Evolutionary conservation across 116 monocot genomes (phyloP), one percentile per base, ranked within the genome.

Genomic region (Zostera marina): DNA sequence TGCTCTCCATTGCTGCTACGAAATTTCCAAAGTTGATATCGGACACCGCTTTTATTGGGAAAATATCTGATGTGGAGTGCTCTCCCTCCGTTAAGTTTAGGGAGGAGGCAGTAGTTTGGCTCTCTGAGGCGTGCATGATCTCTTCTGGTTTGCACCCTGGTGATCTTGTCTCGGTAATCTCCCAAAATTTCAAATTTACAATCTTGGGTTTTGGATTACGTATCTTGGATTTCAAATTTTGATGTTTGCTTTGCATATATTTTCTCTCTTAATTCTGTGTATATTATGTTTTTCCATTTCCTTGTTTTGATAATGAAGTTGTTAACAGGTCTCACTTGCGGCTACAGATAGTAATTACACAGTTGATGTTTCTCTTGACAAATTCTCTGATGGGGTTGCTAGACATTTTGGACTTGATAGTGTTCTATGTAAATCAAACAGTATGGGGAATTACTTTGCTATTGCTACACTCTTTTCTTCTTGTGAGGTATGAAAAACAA

Each of bases 381-480:
- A 41, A 61, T 79, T 81, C 43, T 48, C 56, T 46, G 73, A 84
- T 62, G 62, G 72, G 5, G 68, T 26, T 60, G 66, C 43, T 52
- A 52, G 53, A 59, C 44, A 59, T 69, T 71, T 76, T 52, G 66
- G 71, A 32, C 14, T 76, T 57, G 64, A 73, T 54, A 13, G 12
- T 69, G 70, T 39, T 38, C 69, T 62, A 44, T 19, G 15, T 22
- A 25, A 43, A 9, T 32, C 45, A 12, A 61, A 47, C 54, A 63
- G 54, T 58, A 57, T 53, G 17, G 94, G 88, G 14, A 68, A 19
- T 40, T 79, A 79, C 66, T 88, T 94, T 71, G 74, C 88, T 26
- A 64, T 88, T 41, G 94, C 94, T 17, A 79, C 53, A 17, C 75
- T 80, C 25, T 75, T 64, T 53, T 66, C 77, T 66, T 84, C 77